Base-by-base conservation (phyloP, 2,329 filamentous ascomycete species). In the Trichoderma lentiforme region DNA sequence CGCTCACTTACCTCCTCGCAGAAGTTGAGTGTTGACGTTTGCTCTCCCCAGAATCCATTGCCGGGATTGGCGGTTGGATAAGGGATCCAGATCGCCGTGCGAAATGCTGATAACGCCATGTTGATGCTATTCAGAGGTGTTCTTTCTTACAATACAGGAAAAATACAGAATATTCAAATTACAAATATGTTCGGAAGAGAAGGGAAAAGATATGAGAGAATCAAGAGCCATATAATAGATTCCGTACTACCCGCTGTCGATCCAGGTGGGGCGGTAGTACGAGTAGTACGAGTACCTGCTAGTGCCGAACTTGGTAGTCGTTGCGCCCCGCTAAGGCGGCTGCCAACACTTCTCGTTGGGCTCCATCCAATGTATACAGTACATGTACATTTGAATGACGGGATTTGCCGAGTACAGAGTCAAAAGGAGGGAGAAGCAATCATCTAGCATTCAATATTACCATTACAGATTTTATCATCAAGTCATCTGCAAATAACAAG, bases 11-110 rank as follows among this genome's bases (percentile, higher is more conserved):
- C 91, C 86, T 94, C 92, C 85, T 94, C 92, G 78, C 92, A 95
- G 87, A 92, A 94, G 79, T 94, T 93, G 58, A 93, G 78, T 0
- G 91, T 93, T 9, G 90, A 90, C 1, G 91, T 93, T 71, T 92
- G 89, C 26, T 90, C 88, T 6, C 86, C 87, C 91, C 91, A 94
- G 79, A 88, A 89, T 47, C 62, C 58, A 65, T 64, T 34, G 43
- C 72, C 30, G 47, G 28, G 70, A 28, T 36, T 47, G 7, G 61
- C 56, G 61, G 32, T 43, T 34, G 64, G 63, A 58, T 68, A 72
- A 15, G 64, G 71, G 18, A 63, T n/a, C 18, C 21, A 62, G 6
- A 70, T 56, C 5, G 67, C 67, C 21, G 57, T 53, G 18, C 39
- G 58, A 9, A 70, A 28, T 15, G 58, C 67, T 18, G 67, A 70